Base-by-base conservation (phyloP, 805 yeast species). In the Nakazawaea ishiwadae region DNA sequence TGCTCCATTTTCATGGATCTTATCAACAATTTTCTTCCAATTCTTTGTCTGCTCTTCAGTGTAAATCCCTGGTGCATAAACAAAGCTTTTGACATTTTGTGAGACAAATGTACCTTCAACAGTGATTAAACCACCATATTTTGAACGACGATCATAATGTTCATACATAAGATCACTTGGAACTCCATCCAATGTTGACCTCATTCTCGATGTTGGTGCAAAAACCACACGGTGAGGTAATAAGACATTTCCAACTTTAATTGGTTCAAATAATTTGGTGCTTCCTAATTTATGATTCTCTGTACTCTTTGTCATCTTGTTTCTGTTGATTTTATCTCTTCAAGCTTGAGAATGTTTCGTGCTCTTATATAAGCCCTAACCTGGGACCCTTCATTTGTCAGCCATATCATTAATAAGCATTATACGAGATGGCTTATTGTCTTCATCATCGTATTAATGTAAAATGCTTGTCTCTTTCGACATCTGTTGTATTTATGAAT, bases 141-240 rank as follows among this genome's bases (percentile, higher is more conserved):
- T 46, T 1, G 81, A 61, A 48, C 81, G 64, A 51, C 75, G 77
- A 27, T 52, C 58, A 51, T 79, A 79, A 53, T 77, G 75, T 43
- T 67, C 61, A 11, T 53, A 51, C 34, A 64, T 59, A 47, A 68
- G 60, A 19, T 68, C 70, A 5, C 61, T 53, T 15, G 75, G 74
- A 23, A 58, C 56, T 43, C 58, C 62, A 19, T 65, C 69, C 4
- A 50, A 51, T 3, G 55, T 49, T 28, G 62, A 58, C 43, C 81
- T 61, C 43, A 50, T 39, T 45, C 83, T 60, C n/a, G 81, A 73
- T 42, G 75, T 60, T 26, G 84, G 83, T 2, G 81, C 69, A 38
- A 61, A 53, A 1, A 59, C 77, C 8, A 74, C 46, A 35, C 79
- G 56, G 57, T 74, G 67, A 17, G 55, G 29, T 28, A 73, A 48